Percentiles rank a stretch among this genome's conserved stretches.
These are phyloP conservation scores for Wickerhamiella siamensis DNA, from an alignment of 805 yeast species.

Conservation along the genomic window DNA sequence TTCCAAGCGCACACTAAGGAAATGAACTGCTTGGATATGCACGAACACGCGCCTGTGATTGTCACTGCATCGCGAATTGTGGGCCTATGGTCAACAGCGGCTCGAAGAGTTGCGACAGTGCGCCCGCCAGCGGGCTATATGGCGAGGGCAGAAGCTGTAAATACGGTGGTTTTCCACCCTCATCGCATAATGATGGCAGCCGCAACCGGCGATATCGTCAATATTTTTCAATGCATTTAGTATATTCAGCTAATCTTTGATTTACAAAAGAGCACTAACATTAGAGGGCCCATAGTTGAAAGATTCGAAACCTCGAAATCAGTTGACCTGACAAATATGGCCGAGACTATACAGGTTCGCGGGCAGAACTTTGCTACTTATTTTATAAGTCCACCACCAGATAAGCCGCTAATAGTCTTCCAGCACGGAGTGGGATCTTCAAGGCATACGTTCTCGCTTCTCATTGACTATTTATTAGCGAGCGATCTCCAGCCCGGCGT, in stretches of 20 bases:
- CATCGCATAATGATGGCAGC: constrained; percentile 90
- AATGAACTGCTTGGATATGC: constrained; percentile 62
- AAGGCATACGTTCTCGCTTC: constrained; percentile 55
- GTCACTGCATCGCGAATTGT: constrained; percentile 75
- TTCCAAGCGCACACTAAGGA: constrained; percentile 42
- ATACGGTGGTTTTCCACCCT: constrained; percentile 70
- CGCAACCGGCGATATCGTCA: constrained; percentile 28
- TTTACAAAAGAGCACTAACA: too few species aligned
- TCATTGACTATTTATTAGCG: constrained; percentile 28
- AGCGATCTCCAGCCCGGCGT: constrained; percentile 40
- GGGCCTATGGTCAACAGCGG: constrained; percentile 74
- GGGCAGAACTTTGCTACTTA: constrained; percentile 22
- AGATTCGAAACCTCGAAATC: too few species aligned
- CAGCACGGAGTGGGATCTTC: constrained; percentile 97
- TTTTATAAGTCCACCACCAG: constrained; percentile 37
- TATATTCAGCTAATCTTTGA: too few species aligned
- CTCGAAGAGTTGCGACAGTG: constrained; percentile 53
- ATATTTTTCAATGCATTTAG: constrained; percentile 6
- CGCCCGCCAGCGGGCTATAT: constrained; percentile 23
- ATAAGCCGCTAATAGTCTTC: constrained; percentile 48
- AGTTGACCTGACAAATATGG: too few species aligned
- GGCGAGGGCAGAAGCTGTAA: constrained; percentile 35
- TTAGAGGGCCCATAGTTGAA: neutral
- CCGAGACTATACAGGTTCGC: neutral
- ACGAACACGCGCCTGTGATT: constrained; percentile 92